Conservation (phyloP, 257 asterid species). For the Primulina tabacum region DNA sequence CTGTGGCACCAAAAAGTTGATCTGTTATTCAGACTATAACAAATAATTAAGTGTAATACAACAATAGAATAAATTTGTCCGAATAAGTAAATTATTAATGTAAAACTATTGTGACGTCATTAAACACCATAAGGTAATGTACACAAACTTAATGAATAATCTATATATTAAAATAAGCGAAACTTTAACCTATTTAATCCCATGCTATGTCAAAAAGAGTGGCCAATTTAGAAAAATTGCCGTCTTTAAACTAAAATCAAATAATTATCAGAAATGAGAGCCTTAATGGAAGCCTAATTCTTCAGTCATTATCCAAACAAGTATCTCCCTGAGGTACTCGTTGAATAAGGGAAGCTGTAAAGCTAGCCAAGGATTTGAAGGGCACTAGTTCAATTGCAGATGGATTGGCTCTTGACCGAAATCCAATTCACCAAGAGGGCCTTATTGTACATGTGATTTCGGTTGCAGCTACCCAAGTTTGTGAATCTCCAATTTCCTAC, state of each 20-base stretch:
- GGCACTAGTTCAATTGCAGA: background rate
- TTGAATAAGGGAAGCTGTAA: background rate
- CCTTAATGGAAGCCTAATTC: background rate
- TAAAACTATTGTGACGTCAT: background rate
- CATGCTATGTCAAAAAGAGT: background rate
- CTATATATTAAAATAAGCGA: no score
- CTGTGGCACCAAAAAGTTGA: background rate
- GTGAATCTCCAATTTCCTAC: background rate
- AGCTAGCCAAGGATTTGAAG: no score
- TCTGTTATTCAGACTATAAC: background rate
- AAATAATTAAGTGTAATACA: background rate
- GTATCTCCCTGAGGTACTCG: background rate
- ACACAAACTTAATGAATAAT: no score
- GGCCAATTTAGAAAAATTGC: no score
- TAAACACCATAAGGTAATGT: no score
- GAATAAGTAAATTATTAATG: background rate
- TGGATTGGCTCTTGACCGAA: background rate
- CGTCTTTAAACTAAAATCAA: background rate
- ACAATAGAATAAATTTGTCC: background rate
- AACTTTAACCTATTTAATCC: background rate
- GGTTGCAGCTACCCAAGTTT: background rate
- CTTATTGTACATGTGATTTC: background rate
- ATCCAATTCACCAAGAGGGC: background rate
- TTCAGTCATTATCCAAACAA: background rate
- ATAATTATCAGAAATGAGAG: background rate